Evolutionary conservation across 108 stramenopile genomes (phyloP), one percentile per base, ranked within the genome.

Genomic region (Nitzschia sp.): DNA sequence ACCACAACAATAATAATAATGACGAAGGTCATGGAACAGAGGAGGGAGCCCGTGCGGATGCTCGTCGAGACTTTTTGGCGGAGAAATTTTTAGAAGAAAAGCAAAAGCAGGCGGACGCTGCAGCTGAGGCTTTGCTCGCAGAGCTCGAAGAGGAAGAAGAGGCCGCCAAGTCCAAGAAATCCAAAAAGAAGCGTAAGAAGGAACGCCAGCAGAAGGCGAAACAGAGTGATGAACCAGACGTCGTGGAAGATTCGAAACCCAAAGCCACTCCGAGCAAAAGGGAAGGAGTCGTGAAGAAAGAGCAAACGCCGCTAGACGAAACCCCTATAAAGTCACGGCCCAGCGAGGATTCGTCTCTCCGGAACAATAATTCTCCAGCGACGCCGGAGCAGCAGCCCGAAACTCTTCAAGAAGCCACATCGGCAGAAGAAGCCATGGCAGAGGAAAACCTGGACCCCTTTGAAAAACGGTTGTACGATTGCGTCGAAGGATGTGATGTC

Each of bases 101-200:
- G 62, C 85, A 84, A 45, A 87, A 92, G 23, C 38, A 61, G 75
- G 95, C 95, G 3, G 91, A 96, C 45, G 91, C 89, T 8, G 95
- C 95, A 8, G 95, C 92, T 17, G 88, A 85, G 28, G 92, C 85
- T 36, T 78, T 96, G 34, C 55, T 96, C 46, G 92, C 92, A 23
- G 92, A 96, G 72, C 68, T 96, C 17, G 95, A 96, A 41, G 80
- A 90, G 73, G 95, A 96, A 74, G 82, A 92, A 63, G 79, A 71
- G 47, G 78, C 69, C 27, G 65, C 58, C 19, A 72, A 78, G 62
- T 46, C 69, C 28, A 75, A 71, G 45, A 75, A 69, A 33, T 78
- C 75, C 35, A 90, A 90, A 62, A 93, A 90, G 74, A 84, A 76
- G 36, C 86, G 87, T 52, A 93, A 93, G 79, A 96, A 91, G 73